Evolutionary conservation across 2,329 filamentous ascomycete species (phyloP), one percentile per base, ranked within the genome.

Genomic region (Beauveria australis): DNA sequence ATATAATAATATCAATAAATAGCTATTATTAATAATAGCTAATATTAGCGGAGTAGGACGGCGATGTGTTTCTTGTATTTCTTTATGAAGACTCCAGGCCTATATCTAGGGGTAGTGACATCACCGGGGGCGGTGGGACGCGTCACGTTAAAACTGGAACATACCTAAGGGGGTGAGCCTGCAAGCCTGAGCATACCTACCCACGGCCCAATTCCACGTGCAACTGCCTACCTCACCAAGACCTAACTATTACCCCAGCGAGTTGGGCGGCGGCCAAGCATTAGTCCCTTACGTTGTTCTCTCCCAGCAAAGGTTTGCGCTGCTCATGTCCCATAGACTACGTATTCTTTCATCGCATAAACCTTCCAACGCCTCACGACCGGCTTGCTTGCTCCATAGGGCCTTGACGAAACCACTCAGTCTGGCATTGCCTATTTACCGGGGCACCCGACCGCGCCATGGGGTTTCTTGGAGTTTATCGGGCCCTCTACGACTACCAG

Each of bases 391-490:
- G 26, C 19, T 28, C 49, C 49, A n/a, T 26, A 59, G 7, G 41
- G 24, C 46, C 41, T 40, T 24, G 43, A 60, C 18, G 37, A 28
- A 48, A 53, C 49, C 12, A 7, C 28, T 18, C 12, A 41, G 19
- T 22, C 56, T 33, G n/a, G 6, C 12, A 40, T 5, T 26, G 28
- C 47, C 9, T 19, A n/a, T 26, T 7, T 19, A n/a, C 24, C n/a
- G 48, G 19, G 46, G 41, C 28, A 53, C 16, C 40, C 26, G 62
- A 63, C 62, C 63, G 63, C 67, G 70, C 69, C 66, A 97, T 97
- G 92, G 91, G 89, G 66, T 97, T 97, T 79, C 77, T 96, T 70
- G 92, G 91, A 68, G 86, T 97, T 66, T 96, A 91, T 79, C 89
- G 86, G 72, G 93, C 92, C 70, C 71, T 96, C 70, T 97, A 96